Evolutionary conservation across 2,329 filamentous ascomycete genomes (phyloP).

Genomic region (Phoma sp.): DNA sequence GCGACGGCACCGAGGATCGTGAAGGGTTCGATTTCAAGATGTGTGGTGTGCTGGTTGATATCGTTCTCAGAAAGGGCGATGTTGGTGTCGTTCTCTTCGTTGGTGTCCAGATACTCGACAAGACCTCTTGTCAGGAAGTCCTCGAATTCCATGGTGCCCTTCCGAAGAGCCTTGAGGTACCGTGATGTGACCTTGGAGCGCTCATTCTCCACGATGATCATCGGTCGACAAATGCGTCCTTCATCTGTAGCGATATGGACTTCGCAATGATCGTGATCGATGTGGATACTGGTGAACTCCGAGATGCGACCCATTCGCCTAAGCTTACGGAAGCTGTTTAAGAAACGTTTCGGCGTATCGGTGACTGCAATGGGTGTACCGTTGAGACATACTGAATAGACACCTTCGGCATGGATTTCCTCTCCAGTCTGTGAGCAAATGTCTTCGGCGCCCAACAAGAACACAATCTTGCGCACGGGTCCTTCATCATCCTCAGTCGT

Average conservation of each 20-base stretch:
- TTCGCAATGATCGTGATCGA: conserved; percentile 89
- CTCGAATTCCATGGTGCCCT: conserved; percentile 87
- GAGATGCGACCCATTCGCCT: conserved; percentile 90
- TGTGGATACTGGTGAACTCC: conserved; percentile 94
- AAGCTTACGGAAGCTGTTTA: conserved; percentile 83
- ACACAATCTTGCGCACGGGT: conserved; percentile 85
- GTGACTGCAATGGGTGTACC: conserved; percentile 92
- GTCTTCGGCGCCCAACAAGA: conserved; percentile 83
- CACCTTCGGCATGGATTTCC: conserved; percentile 83
- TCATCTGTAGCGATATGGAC: conserved; percentile 98
- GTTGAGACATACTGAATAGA: conserved; percentile 93
- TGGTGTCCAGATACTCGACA: conserved; percentile 96
- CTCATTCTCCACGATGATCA: conserved; percentile 92
- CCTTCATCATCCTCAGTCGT: conserved; percentile 95
- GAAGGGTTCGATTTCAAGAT: conserved; percentile 97
- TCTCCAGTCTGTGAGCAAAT: conserved; percentile 81
- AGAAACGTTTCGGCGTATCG: conserved; percentile 83
- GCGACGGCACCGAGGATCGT: conserved; percentile 95
- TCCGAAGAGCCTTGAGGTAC: conserved; percentile 81
- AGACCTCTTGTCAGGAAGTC: conserved; percentile 90
- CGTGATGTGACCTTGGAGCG: conserved; percentile 79
- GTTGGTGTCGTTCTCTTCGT: conserved; percentile 96
- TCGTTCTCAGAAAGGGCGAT: conserved; percentile 90
- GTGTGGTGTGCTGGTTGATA: conserved; percentile 83
- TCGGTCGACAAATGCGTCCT: conserved; percentile 91